These are phyloP conservation scores for Lanmaoa rubissima DNA, from an alignment of 768 basidiomycete genomes.

Conservation along the genomic window DNA sequence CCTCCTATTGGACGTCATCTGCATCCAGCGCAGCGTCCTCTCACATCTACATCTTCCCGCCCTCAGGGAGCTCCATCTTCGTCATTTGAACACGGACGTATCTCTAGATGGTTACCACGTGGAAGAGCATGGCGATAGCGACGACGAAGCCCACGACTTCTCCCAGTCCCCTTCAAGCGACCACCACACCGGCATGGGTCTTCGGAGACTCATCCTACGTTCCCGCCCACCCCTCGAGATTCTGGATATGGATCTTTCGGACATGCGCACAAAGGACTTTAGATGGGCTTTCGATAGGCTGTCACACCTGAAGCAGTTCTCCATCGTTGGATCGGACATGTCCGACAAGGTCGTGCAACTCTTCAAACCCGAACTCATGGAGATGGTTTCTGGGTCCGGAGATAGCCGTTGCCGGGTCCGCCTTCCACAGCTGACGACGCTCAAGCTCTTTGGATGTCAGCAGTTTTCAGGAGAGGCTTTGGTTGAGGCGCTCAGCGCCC, in stretches of 20 bases:
- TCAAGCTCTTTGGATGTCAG: constrained; percentile 63
- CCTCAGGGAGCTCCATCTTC: constrained; percentile 59
- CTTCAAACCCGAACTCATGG: constrained; percentile 42
- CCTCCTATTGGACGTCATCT: constrained; percentile 56
- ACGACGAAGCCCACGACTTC: constrained; percentile 70
- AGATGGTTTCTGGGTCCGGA: constrained; percentile 4
- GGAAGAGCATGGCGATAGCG: constrained; percentile 64
- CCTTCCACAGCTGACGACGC: constrained; percentile 50
- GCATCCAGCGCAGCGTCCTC: constrained; percentile 61
- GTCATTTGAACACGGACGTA: constrained; percentile 66
- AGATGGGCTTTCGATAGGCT: constrained; percentile 61
- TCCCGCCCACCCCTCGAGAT: constrained; percentile 61
- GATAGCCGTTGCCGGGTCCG: constrained; percentile 38
- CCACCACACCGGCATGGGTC: constrained; percentile 76
- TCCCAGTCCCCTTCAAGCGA: constrained; percentile 79
- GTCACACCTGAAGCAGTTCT: constrained; percentile 55
- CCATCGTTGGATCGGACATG: constrained; percentile 80
- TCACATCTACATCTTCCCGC: constrained; percentile 61
- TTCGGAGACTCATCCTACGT: constrained; percentile 60
- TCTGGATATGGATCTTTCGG: constrained; percentile 78
- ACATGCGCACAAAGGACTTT: constrained; percentile 85
- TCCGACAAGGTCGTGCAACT: constrained; percentile 66
- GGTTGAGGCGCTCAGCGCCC: constrained; percentile 48
- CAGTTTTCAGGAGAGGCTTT: constrained; percentile 58
- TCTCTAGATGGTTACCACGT: constrained; percentile 30